phyloP scores from a whole-genome alignment of 1,284 basidiomycete genomes.

The Marasmius sp. region DNA sequence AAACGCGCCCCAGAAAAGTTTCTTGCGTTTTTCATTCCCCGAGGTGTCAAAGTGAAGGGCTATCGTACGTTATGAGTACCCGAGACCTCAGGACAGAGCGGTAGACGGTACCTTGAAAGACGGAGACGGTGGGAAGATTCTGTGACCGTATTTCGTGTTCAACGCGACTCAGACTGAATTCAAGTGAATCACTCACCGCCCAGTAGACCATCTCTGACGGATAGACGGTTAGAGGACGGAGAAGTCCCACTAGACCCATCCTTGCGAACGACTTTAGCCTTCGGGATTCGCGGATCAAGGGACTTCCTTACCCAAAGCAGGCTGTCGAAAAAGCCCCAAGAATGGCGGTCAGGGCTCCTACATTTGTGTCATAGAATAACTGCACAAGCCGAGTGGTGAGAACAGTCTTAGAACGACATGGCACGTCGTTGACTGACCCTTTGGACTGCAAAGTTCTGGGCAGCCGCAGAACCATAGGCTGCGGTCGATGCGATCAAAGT shows the following conservation, averaged over 20 bases:
- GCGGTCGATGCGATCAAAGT: slow-evolving; percentile 63
- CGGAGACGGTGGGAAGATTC: slow-evolving; percentile 58
- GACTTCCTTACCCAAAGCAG: slow-evolving; percentile 50
- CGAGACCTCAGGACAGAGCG: too few relatives aligned
- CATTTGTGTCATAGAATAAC: slow-evolving; percentile 61
- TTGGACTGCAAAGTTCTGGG: slow-evolving; percentile 64
- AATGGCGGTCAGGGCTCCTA: slow-evolving; percentile 56
- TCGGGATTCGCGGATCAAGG: not conserved
- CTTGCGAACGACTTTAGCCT: slow-evolving; percentile 21
- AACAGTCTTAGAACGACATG: not conserved
- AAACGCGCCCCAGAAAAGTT: slow-evolving; percentile 62
- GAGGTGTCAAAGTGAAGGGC: slow-evolving; percentile 53
- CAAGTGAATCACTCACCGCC: slow-evolving; percentile 32
- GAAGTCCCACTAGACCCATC: slow-evolving; percentile 58
- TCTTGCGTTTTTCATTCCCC: slow-evolving; percentile 52
- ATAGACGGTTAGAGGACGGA: slow-evolving; percentile 62
- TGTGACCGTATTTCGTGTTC: slow-evolving; percentile 15
- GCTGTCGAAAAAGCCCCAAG: slow-evolving; percentile 67
- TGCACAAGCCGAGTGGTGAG: slow-evolving; percentile 19
- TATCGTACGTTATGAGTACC: slow-evolving; percentile 16
- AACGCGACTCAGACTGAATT: not conserved
- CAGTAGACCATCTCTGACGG: slow-evolving; percentile 77
- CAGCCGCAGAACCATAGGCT: slow-evolving; percentile 48
- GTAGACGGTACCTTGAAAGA: slow-evolving; percentile 51
- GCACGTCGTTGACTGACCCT: slow-evolving; percentile 34